Conservation (phyloP, 306 rosid species). For the Ammopiptanthus mongolicus region DNA sequence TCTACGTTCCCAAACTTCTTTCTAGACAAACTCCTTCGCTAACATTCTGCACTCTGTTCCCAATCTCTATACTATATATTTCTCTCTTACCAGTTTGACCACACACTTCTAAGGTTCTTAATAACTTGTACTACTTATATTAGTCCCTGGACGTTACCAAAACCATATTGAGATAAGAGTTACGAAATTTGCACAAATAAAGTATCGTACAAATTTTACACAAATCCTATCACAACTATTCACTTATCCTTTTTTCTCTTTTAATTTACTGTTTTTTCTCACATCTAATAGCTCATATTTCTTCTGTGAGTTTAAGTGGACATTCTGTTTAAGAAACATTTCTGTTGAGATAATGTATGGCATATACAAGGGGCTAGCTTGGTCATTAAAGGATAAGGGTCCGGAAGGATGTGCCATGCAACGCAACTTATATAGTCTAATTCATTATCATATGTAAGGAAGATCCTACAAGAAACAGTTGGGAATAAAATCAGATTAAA, state of each 20-base stretch:
- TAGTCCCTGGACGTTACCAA: neutral
- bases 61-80: constrained; percentile 30
- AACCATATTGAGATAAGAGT: neutral
- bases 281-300: neutral
- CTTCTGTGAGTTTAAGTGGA: neutral
- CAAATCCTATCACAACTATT: too few relatives aligned
- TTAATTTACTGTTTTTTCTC: too few relatives aligned
- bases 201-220: too few relatives aligned
- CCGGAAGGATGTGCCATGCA: neutral
- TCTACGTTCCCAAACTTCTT: constrained; percentile 44
- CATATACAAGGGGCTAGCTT: neutral
- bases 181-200: too few relatives aligned
- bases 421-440: neutral
- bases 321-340: neutral
- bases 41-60: constrained; percentile 74
- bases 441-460: neutral
- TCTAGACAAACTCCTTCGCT: constrained; percentile 57
- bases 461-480: neutral
- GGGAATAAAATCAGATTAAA: too few relatives aligned
- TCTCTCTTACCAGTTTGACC: constrained; percentile 27
- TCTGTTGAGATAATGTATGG: neutral
- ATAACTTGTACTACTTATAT: neutral
- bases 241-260: too few relatives aligned
- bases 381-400: neutral
- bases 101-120: neutral